phyloP scores from a whole-genome alignment of 768 basidiomycete species.

The Kwoniella pini region DNA sequence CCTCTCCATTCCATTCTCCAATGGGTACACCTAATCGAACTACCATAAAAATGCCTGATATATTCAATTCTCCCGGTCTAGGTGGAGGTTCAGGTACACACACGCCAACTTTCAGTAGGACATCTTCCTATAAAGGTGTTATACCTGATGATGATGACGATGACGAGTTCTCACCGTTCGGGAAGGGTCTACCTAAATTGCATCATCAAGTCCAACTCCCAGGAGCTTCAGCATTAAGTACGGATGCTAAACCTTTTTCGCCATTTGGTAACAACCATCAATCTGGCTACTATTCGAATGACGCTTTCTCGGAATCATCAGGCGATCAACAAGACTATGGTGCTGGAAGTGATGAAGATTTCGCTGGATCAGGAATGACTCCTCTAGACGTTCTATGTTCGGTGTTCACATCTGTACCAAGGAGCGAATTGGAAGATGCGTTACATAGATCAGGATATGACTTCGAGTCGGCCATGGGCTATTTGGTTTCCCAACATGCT shows the following conservation, averaged over 20 bases:
- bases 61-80: constrained; percentile 62
- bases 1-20: constrained; percentile 48
- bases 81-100: neutral
- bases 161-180: constrained; percentile 57
- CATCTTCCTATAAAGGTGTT: constrained; percentile 57
- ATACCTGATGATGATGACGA: constrained; percentile 58
- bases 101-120: constrained; percentile 16
- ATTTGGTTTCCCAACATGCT: constrained; percentile 68
- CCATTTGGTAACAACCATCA: constrained; percentile 43
- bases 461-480: constrained; percentile 93
- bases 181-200: constrained; percentile 60
- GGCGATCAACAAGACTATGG: constrained; percentile 18
- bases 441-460: constrained; percentile 84
- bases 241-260: constrained; percentile 61
- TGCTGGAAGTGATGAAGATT: constrained; percentile 15
- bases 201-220: constrained; percentile 64
- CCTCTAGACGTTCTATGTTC: constrained; percentile 94
- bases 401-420: constrained; percentile 86
- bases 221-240: constrained; percentile 54
- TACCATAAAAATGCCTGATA: constrained; percentile 39
- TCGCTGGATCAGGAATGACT: constrained; percentile 70
- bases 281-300: constrained; percentile 17
- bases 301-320: constrained; percentile 8
- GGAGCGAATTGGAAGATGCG: constrained; percentile 90
- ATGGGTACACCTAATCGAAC: constrained; percentile 42